Percentiles rank a stretch among this genome's conserved stretches.
phyloP scores from a whole-genome alignment of 2,329 filamentous ascomycete genomes.

The Chrysoporthe austroafricana region DNA sequence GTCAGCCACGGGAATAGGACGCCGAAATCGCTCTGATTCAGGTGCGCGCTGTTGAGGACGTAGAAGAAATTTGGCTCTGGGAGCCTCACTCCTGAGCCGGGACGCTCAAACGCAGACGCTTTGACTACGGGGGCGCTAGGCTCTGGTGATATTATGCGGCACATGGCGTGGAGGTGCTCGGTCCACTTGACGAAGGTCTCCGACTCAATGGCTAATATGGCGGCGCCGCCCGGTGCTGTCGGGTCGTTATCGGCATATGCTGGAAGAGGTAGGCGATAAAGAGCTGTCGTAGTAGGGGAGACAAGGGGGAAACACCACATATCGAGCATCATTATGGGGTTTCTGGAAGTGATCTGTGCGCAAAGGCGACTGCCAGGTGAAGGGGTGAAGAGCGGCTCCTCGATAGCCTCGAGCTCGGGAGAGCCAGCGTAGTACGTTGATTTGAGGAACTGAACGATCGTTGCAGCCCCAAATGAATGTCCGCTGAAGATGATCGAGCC shows the following conservation, averaged over 20 bases:
- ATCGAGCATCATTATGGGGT: slow-evolving; percentile 72
- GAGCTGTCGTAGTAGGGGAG: slow-evolving; percentile 62
- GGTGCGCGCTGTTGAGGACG: slow-evolving; percentile 72
- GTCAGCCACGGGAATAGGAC: slow-evolving; percentile 77
- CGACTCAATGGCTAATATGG: slow-evolving; percentile 72
- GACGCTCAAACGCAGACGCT: slow-evolving; percentile 46
- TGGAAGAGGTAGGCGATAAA: slow-evolving; percentile 76
- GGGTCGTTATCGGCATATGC: slow-evolving; percentile 64
- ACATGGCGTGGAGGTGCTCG: slow-evolving; percentile 71
- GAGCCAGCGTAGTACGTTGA: slow-evolving; percentile 69
- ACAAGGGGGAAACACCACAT: slow-evolving; percentile 79
- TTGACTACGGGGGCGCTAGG: slow-evolving; percentile 49
- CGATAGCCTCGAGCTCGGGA: slow-evolving; percentile 50
- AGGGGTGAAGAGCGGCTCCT: slow-evolving; percentile 65
- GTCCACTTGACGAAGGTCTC: slow-evolving; percentile 80
- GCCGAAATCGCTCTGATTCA: slow-evolving; percentile 84
- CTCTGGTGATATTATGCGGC: slow-evolving; percentile 64
- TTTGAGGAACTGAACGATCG: slow-evolving; percentile 77
- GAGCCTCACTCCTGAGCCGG: slow-evolving; percentile 45
- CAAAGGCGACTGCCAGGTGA: slow-evolving; percentile 57
- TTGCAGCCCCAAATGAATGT: slow-evolving; percentile 81
- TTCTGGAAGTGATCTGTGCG: slow-evolving; percentile 69
- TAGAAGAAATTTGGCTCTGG: slow-evolving; percentile 73
- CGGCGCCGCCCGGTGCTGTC: slow-evolving; percentile 57
- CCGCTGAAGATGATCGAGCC: slow-evolving; percentile 77